These are phyloP conservation scores for Globisporangium solare DNA, from an alignment of 352 stramenopile species.

Conservation along the genomic window DNA sequence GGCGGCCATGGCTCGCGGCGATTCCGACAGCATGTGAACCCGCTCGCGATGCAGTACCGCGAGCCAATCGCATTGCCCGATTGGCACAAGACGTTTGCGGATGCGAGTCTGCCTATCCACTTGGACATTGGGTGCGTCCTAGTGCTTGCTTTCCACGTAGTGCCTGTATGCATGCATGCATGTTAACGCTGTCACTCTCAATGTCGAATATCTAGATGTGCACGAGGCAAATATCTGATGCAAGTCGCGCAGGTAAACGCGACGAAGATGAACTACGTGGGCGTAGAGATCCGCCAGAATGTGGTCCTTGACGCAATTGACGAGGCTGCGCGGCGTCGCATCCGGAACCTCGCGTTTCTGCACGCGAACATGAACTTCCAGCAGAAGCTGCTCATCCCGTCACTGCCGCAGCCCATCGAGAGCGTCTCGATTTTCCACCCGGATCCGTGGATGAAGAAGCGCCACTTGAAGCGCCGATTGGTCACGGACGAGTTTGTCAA, in stretches of 20 bases:
- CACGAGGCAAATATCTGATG: constrained; percentile 78
- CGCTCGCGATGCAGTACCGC: constrained; percentile 57
- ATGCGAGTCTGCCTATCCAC: constrained; percentile 60
- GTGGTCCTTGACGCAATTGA: constrained; percentile 56
- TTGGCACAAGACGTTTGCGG: constrained; percentile 44
- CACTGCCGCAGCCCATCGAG: constrained; percentile 39
- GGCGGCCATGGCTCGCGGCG: constrained; percentile 31
- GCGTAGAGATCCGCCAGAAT: constrained; percentile 81
- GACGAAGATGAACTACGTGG: constrained; percentile 58
- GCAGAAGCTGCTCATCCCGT: constrained; percentile 48
- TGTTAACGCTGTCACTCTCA: background rate
- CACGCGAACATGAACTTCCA: constrained; percentile 88
- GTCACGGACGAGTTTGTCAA: constrained; percentile 65
- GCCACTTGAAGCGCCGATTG: constrained; percentile 76
- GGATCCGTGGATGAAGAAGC: constrained; percentile 89
- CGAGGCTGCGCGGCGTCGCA: constrained; percentile 32
- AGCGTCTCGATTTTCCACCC: constrained; percentile 88
- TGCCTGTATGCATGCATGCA: background rate
- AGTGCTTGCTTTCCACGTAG: background rate
- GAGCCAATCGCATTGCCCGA: constrained; percentile 59
- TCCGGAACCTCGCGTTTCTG: constrained; percentile 70
- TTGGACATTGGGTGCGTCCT: constrained; percentile 68
- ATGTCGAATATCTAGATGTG: constrained; percentile 14
- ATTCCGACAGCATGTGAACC: constrained; percentile 85
- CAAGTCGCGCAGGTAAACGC: constrained; percentile 37